Base-by-base conservation (phyloP, 2,329 filamentous ascomycete genomes). In the Nemania bipapillata region DNA sequence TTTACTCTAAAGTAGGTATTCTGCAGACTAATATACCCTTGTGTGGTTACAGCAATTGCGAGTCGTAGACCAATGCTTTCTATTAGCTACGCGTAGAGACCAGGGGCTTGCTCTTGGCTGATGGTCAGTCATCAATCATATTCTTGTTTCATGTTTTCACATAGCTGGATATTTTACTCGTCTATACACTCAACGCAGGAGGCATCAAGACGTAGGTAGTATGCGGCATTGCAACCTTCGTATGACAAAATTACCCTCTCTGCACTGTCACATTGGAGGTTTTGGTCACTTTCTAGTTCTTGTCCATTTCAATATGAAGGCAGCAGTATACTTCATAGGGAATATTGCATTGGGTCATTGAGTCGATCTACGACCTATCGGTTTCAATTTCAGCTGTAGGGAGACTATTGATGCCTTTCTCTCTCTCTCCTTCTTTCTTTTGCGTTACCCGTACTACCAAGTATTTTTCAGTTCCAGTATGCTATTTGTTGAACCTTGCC, bases 401-500 rank as follows among this genome's bases (percentile, higher is more conserved):
- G 15, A 45, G 17, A 45, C 17, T 8, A 8, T 6, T 8, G 4
- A 45, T 8, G 17, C 3, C 17, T n/a, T 6, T 45, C n/a, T 42
- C 11, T 42, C 37, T 42, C 15, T 42, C n/a, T 42, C 4, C 11
- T 12, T 40, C 15, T 40, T 9, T 17, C 4, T 11, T 24, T 4
- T 24, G 24, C n/a, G 45, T 20, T 49, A 49, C 45, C 45, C 24
- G 4, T 5, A 45, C 4, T 3, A 49, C 17, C 32, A 9, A 55
- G 35, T 30, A 49, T 61, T 70, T 61, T 64, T 55, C 32, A n/a
- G n/a, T 24, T 64, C 42, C 42, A 20, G 22, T 54, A 35, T 53
- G 30, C 60, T 50, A 4, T 28, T 63, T 69, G 69, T 70, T 70
- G 69, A 70, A 68, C 63, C 49, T 58, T 40, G 42, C n/a, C 50